Evolutionary conservation across 192 early-diverging fungal species (phyloP).

Genomic region (Tieghemiomyces parasiticus): DNA sequence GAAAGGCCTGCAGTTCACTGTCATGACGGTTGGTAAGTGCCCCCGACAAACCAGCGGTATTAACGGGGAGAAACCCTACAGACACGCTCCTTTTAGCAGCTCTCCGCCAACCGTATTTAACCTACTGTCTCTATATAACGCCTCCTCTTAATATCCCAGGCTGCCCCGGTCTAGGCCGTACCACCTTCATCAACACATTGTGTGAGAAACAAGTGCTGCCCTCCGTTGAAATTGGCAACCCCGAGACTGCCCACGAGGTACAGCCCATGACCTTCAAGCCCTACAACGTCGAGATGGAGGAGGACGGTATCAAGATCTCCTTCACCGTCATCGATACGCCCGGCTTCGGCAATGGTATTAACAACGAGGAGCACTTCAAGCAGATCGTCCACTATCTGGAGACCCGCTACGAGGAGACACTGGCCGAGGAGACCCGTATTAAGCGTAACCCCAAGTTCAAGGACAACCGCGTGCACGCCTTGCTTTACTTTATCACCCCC

Average conservation of each 20-base stretch:
- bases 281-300: conserved; percentile 87
- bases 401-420: conserved; percentile 82
- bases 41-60: too few species aligned
- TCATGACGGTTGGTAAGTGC: conserved; percentile 86
- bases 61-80: too few species aligned
- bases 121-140: too few species aligned
- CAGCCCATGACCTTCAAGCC: conserved; percentile 85
- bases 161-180: conserved; percentile 90
- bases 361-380: conserved; percentile 83
- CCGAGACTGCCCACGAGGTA: conserved; percentile 65
- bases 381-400: conserved; percentile 92
- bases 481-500: conserved; percentile 96
- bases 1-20: conserved; percentile 91
- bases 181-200: conserved; percentile 97
- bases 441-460: conserved; percentile 79
- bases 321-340: conserved; percentile 98
- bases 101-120: too few species aligned
- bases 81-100: too few species aligned
- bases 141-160: too few species aligned
- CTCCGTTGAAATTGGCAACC: conserved; percentile 42
- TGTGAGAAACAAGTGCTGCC: conserved; percentile 68
- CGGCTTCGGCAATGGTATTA: conserved; percentile 94
- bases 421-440: conserved; percentile 77
- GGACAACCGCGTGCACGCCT: conserved; percentile 90
- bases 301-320: conserved; percentile 93